Evolutionary conservation across 140 eudicot species (phyloP).

Genomic region (Anethum foeniculum): DNA sequence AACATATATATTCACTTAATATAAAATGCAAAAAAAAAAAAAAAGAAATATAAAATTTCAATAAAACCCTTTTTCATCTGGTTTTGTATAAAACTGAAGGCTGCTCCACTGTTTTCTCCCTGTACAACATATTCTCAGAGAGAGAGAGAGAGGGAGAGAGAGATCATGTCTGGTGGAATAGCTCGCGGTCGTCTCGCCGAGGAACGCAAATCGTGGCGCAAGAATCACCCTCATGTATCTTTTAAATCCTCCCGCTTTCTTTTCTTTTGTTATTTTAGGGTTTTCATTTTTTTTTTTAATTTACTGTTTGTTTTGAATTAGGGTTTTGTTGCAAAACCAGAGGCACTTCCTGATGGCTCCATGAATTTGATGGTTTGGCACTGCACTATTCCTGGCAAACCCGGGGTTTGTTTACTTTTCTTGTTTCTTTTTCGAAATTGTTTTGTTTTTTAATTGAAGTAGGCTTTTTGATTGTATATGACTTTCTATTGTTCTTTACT

Average conservation of each 20-base stretch:
- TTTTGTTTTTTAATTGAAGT: neutral
- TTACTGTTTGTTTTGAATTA: constrained; percentile 8
- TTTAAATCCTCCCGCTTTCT: neutral
- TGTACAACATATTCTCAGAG: neutral
- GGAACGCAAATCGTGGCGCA: constrained; percentile 80
- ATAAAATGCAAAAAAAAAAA: no score
- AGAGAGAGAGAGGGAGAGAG: constrained; percentile 18
- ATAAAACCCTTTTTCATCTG: neutral
- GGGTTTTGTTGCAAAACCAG: constrained; percentile 85
- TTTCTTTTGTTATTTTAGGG: neutral
- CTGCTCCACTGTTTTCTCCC: neutral
- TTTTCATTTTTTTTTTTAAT: neutral
- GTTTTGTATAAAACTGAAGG: neutral
- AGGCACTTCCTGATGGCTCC: constrained; percentile 54
- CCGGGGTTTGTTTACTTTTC: constrained; percentile 38
- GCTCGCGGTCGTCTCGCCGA: constrained; percentile 84
- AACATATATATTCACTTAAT: neutral
- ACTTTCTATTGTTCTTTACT: neutral
- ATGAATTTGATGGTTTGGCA: constrained; percentile 68
- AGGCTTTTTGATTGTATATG: no score
- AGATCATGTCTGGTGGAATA: constrained; percentile 67
- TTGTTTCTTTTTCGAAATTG: neutral
- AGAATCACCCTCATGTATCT: constrained; percentile 71
- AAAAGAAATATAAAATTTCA: neutral
- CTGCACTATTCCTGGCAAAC: constrained; percentile 67